Conservation (phyloP, 176 grass and related monocot species). For the Eleusine coracana region DNA sequence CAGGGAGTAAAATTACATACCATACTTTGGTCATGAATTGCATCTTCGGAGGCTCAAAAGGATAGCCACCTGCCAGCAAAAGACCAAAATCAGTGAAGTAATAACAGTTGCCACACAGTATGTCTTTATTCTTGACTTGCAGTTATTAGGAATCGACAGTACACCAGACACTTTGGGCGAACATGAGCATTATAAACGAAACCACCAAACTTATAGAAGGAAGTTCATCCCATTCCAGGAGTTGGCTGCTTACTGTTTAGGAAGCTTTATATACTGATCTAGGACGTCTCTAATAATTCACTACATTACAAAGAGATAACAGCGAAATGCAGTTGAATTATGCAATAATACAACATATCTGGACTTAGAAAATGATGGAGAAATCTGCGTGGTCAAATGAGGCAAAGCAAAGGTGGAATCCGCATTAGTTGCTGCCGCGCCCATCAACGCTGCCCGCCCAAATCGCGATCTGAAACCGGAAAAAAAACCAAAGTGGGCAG, state of each 20-base stretch:
- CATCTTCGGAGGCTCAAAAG: slow-evolving; percentile 99
- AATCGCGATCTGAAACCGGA: slow-evolving; percentile 1
- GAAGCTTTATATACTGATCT: background rate
- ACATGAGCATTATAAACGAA: background rate
- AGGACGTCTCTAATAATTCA: background rate
- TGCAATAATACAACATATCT: background rate
- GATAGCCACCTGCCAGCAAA: slow-evolving; percentile 83
- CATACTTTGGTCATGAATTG: slow-evolving; percentile 99
- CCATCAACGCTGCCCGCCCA: background rate
- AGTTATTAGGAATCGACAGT: background rate
- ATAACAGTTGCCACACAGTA: background rate
- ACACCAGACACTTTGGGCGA: background rate
- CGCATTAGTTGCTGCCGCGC: background rate
- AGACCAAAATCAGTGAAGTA: slow-evolving; percentile 13
- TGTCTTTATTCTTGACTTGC: background rate
- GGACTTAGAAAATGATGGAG: background rate
- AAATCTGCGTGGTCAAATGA: background rate
- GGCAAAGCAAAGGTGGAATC: background rate
- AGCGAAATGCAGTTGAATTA: slow-evolving; percentile 2
- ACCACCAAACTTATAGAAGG: background rate
- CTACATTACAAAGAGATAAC: background rate
- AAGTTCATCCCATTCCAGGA: background rate
- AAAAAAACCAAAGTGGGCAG: background rate
- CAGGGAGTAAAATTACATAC: slow-evolving; percentile 50
- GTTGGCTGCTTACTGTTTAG: background rate